Base-by-base conservation (phyloP, 2,329 filamentous ascomycete species). In the Coniella vitis region DNA sequence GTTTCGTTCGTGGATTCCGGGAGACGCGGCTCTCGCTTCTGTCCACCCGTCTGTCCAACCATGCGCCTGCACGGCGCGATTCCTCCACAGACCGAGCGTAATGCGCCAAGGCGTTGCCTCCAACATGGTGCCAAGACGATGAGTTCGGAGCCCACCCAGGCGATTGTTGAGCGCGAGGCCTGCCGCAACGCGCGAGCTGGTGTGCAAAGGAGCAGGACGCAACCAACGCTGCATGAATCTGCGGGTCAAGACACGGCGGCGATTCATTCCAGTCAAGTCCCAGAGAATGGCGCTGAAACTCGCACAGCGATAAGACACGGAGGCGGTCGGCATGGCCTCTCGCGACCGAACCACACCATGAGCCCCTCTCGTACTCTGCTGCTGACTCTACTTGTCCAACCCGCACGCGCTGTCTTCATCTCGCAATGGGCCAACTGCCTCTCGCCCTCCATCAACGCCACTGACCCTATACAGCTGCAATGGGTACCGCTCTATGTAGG, bases 391-490 rank as follows among this genome's bases (percentile, higher is more conserved):
- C 36, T 51, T 22, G 19, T 49, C 25, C 48, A 69, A 8, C 61
- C 63, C 38, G 73, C 78, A 8, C 71, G 68, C 21, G 64, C 70
- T 36, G 87, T 86, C 42, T 88, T 82, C 38, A 79, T 82, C 58
- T 70, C 96, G 53, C 73, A 80, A 50, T 93, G 94, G 66, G 75
- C 85, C n/a, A 95, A 96, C 68, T 98, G 91, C 69, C 74, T 96
- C 25, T 66, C 73, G 41, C 71, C 76, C 51, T 75, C 77, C 45
- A 76, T 84, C 62, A 72, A 81, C 51, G 75, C 76, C 39, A 68
- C 62, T 49, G 60, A 73, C 8, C 78, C 84, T 13, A 65, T 70
- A 32, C 76, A 76, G 54, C 75, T 97, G 29, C 90, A 96, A 70
- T 95, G 91, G 71, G 73, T 81, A 12, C 90, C 93, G 3, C 65